A percentile compares a stretch with the other conserved stretches of the same genome.
Evolutionary conservation across 2,329 filamentous ascomycete genomes (phyloP).

Genomic region (Cordyceps fumosorosea): DNA sequence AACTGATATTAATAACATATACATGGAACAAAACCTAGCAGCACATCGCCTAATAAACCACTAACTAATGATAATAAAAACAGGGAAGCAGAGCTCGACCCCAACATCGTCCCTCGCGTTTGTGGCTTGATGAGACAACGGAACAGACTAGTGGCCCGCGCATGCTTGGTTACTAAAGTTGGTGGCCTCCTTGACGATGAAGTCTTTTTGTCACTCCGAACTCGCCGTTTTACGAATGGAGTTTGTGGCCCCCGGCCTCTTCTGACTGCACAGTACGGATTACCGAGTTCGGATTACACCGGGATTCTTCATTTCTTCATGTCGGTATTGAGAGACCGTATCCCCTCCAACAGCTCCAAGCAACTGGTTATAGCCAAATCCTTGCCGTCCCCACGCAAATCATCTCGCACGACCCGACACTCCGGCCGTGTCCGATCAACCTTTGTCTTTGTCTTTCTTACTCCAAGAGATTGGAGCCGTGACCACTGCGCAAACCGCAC

Average conservation of each 20-base stretch:
- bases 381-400: background rate
- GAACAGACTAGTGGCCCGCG: background rate
- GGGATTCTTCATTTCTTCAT: too few species aligned
- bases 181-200: background rate
- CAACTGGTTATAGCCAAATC: background rate
- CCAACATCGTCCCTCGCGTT: background rate
- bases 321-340: too few species aligned
- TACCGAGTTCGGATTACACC: too few species aligned
- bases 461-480: background rate
- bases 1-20: background rate
- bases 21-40: background rate
- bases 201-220: background rate
- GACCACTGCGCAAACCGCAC: background rate
- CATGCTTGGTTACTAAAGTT: background rate
- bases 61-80: background rate
- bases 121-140: slow-evolving; percentile 4
- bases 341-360: background rate
- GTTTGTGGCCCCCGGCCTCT: background rate
- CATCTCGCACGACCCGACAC: background rate
- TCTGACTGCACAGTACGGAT: background rate
- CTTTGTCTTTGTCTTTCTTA: background rate
- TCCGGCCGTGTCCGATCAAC: background rate
- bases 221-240: background rate
- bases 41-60: background rate
- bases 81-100: background rate